Percentiles rank a stretch among this genome's conserved stretches.
Conservation (phyloP, 768 basidiomycete genomes). For the Rhizopogon vinicolor region DNA sequence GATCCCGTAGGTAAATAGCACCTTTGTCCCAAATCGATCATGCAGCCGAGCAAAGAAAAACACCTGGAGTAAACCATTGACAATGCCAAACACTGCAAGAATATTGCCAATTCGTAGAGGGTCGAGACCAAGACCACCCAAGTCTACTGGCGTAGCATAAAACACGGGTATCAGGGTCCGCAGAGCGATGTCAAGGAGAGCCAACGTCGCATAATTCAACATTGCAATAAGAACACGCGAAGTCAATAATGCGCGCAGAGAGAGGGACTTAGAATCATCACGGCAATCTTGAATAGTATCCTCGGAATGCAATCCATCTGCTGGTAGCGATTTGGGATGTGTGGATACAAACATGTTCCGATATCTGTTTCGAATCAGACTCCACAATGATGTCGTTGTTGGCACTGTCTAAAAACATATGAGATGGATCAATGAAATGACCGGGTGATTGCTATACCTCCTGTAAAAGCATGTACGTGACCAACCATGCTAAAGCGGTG, state of each 20-base stretch:
- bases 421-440: neutral
- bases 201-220: constrained; percentile 53
- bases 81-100: constrained; percentile 12
- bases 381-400: constrained; percentile 25
- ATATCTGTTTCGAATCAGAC: constrained; percentile 24
- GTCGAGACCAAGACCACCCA: constrained; percentile 9
- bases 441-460: constrained; percentile 29
- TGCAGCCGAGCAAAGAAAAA: constrained; percentile 56
- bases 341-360: neutral
- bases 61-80: constrained; percentile 46
- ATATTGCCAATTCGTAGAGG: constrained; percentile 15
- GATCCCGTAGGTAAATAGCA: constrained; percentile 38
- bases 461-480: constrained; percentile 44
- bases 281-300: neutral
- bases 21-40: constrained; percentile 53
- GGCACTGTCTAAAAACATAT: neutral
- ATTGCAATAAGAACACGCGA: constrained; percentile 48
- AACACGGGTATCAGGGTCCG: constrained; percentile 34
- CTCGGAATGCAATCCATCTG: neutral
- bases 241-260: constrained; percentile 43
- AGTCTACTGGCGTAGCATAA: constrained; percentile 10
- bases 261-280: constrained; percentile 24
- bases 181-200: constrained; percentile 58
- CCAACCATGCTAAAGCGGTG: constrained; percentile 40
- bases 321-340: neutral